Conservation (phyloP, 1,284 basidiomycete species). For the Mycena sp. region DNA sequence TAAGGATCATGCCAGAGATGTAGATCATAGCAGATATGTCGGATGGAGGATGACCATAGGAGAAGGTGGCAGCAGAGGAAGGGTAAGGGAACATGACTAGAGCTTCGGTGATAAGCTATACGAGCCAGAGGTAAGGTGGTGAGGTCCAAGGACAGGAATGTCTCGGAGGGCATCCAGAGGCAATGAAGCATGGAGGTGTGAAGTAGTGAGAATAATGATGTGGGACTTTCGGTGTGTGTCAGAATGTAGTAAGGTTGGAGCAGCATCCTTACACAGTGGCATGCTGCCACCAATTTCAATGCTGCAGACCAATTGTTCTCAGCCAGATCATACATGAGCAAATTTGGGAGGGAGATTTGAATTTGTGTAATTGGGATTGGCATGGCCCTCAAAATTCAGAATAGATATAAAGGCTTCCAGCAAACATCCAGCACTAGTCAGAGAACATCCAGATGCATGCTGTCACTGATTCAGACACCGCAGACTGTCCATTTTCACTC, state of each 20-base stretch:
- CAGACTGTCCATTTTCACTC: no score
- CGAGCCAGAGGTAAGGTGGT: conserved; percentile 1
- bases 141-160: conserved; percentile 2
- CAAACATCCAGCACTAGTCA: no score
- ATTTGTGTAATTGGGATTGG: no score
- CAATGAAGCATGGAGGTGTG: neutral
- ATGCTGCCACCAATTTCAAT: no score
- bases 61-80: no score
- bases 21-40: conserved; percentile 1
- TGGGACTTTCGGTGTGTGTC: conserved; percentile 11
- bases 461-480: no score
- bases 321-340: no score
- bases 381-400: no score
- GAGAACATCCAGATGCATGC: no score
- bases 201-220: conserved; percentile 9
- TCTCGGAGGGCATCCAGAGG: neutral
- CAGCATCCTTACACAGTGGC: conserved; percentile 15
- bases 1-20: conserved; percentile 7
- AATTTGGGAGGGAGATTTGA: no score
- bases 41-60: conserved; percentile 1
- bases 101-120: conserved; percentile 10
- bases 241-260: conserved; percentile 9
- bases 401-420: no score
- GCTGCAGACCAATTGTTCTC: no score
- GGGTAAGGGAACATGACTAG: neutral